phyloP scores from a whole-genome alignment of 768 basidiomycete genomes.

The Phanerodontia chrysosporium region DNA sequence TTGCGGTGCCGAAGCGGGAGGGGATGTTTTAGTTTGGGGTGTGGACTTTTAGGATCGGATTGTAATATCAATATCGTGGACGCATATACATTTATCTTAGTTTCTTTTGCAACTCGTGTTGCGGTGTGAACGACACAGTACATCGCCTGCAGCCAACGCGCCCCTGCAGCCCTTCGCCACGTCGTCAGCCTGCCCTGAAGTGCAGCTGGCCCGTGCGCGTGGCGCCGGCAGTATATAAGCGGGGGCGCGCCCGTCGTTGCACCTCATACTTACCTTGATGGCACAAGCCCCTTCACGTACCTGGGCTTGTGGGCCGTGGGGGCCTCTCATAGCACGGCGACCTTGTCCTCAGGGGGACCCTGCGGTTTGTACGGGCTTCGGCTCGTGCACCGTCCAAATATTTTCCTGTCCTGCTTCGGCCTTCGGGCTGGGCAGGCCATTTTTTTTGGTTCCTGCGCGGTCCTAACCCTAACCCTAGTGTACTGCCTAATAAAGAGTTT shows the following conservation, averaged over 20 bases:
- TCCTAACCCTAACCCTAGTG: conserved; percentile 23
- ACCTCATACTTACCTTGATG: conserved; percentile 31
- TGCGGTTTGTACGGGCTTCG: conserved; percentile 37
- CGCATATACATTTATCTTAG: too few species aligned
- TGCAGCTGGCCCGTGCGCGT: conserved; percentile 14
- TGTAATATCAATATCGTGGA: too few species aligned
- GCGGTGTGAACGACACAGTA: too few species aligned
- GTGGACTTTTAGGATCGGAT: too few species aligned
- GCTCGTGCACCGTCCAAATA: conserved; percentile 36
- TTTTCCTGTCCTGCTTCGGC: conserved; percentile 38
- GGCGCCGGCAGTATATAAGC: conserved; percentile 8
- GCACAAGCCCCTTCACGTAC: conserved; percentile 26
- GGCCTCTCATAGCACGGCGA: conserved; percentile 43
- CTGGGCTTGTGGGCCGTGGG: conserved; percentile 26
- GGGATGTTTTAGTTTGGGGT: conserved; percentile 50
- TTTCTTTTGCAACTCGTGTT: too few species aligned
- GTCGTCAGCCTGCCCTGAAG: not conserved
- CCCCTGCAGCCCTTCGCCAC: not conserved
- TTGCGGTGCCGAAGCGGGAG: conserved; percentile 51
- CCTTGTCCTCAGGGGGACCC: conserved; percentile 41
- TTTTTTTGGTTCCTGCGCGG: conserved; percentile 24
- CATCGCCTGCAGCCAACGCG: not conserved
- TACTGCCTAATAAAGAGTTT: not conserved
- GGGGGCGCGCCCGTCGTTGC: conserved; percentile 2
- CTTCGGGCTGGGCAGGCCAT: conserved; percentile 43